These are phyloP conservation scores for Sambucus nigra DNA, from an alignment of 129 eudicot genomes.

Conservation along the genomic window DNA sequence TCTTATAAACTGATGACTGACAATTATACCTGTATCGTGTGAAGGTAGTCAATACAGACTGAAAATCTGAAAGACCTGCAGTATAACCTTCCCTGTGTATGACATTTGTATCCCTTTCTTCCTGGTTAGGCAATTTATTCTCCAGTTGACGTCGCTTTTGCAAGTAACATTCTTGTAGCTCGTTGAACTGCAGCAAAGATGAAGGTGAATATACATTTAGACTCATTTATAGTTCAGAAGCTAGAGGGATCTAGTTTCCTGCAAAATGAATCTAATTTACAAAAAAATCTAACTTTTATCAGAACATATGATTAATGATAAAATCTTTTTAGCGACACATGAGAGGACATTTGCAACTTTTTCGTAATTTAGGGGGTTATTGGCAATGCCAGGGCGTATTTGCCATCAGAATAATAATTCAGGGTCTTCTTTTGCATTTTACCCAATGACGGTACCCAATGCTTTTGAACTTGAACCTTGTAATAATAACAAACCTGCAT, in stretches of 20 bases:
- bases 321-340: no score
- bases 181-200: conserved; percentile 37
- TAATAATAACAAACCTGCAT: conserved; percentile 42
- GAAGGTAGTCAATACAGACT: conserved; percentile 55
- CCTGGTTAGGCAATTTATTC: conserved; percentile 24
- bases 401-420: no score
- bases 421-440: no score
- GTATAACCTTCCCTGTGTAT: conserved; percentile 43
- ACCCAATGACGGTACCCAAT: no score
- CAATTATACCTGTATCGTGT: conserved; percentile 40
- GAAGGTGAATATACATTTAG: background rate
- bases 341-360: no score
- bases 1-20: conserved; percentile 1
- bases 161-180: conserved; percentile 59
- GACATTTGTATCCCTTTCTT: conserved; percentile 20
- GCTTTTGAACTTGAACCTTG: background rate
- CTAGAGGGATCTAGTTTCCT: background rate
- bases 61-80: conserved; percentile 49
- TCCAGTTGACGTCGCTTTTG: conserved; percentile 51
- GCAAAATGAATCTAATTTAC: background rate
- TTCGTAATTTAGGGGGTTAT: no score
- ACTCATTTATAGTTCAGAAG: background rate
- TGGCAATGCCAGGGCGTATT: no score
- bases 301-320: no score
- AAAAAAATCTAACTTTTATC: background rate